Evolutionary conservation across 192 early-diverging fungal genomes (phyloP), one percentile per base, ranked within the genome.

Genomic region (Dissophora ornata): DNA sequence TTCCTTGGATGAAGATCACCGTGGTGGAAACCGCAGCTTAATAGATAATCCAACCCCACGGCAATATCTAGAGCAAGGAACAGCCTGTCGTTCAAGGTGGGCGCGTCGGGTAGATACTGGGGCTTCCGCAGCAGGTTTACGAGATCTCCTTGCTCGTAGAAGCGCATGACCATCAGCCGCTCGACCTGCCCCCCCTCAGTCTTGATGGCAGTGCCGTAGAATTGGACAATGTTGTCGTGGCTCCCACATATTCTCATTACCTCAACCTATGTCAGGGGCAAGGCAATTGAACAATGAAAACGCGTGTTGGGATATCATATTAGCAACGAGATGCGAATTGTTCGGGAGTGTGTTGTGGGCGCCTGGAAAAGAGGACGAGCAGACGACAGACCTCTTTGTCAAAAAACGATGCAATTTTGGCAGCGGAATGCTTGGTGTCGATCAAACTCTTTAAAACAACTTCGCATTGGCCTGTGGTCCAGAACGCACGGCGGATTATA

Each of bases 1-100:
- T 69, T 69, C 24, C 61, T 69, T 25, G 67, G 67, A 16, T 69
- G 67, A 7, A 69, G 51, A 21, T 69, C 67, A 0, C 67, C 67
- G 28, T 69, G 67, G 32, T 69, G 67, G 49, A 69, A 69, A 8
- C 67, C 67, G 24, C 67, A 69, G 19, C 21, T 15, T 13, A 45
- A 36, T 12, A 69, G 57, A 60, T 69, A 57, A 1, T 69, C 50
- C 1, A 69, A 22, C 0, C 67, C 67, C 4, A 44, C 19, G 21
- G 67, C 67, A 38, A 69, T 69, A 40, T 69, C 67, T 24, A 69
- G 58, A 13, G 57, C 67, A 0, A 69, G 49, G 32, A 44, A 32
- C 15, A 69, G 42, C 19, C 22, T 26, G 10, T 69, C 67, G 15
- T 2, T 26, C 3, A 40, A 19, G 2, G 57, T 61, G 11, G 32